Evolutionary conservation across 495 filamentous ascomycete species (phyloP), one percentile per base, ranked within the genome.

Genomic region (Beverwykella pulmonaria): DNA sequence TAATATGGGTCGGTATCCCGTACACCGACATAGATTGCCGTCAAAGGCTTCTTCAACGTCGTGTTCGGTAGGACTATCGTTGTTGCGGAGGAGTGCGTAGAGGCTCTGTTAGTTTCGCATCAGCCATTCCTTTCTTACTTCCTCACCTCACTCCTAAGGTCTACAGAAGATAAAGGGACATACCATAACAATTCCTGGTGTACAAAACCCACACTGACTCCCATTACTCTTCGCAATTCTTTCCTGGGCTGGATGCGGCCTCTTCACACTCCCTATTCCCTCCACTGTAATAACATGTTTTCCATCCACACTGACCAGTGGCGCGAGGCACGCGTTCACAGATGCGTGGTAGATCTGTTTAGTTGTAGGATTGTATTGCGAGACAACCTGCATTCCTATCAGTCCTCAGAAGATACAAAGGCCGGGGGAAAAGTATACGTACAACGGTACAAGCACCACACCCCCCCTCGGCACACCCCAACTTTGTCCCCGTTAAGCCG

Each of bases 261-360:
- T 84, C 76, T 92, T 89, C 53, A 89, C 86, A 73, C 90, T 90
- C 10, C 94, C 94, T 75, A 98, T 96, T n/a, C 94, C 94, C 77
- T 98, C 94, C 14, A 98, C 87, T 8, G 94, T 98, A 70, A 98
- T 93, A 66, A 98, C 93, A 83, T 98, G 94, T 77, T 98, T 98
- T 25, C 94, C 94, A 78, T 97, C 94, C 15, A 98, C 84, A 65
- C 92, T 93, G 30, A 92, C 88, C 55, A 98, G 81, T 0, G 94
- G 94, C 15, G 93, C 93, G 32, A 98, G 83, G 74, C 94, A 98
- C 46, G 94, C 94, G 74, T 98, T 98, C 57, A 97, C 90, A 22
- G 88, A 91, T 56, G 92, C 91, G 76, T 98, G 92, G 72, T 97
- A 96, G 61, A 97, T 87, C 71, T 88, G 83, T 73, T 88, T 90